Evolutionary conservation across 2,329 filamentous ascomycete genomes (phyloP).

Genomic region (Neoscytalidium dimidiatum): DNA sequence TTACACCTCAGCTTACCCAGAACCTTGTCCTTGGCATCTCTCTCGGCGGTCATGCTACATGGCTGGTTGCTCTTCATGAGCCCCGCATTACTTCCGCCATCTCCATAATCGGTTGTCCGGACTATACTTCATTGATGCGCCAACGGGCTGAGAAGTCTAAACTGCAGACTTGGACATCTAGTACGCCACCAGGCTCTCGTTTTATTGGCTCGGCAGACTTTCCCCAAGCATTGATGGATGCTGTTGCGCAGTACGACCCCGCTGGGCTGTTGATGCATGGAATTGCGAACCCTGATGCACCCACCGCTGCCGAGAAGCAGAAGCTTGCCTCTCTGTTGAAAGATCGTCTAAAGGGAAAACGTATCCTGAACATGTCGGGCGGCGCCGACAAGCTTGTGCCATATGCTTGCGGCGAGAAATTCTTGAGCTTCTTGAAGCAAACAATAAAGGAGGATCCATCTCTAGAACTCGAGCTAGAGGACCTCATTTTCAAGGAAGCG

Average conservation of each 20-base stretch:
- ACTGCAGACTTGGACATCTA: constrained; percentile 59
- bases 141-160: constrained; percentile 76
- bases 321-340: constrained; percentile 2
- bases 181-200: constrained; percentile 55
- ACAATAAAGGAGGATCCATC: constrained; percentile 54
- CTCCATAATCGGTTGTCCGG: constrained; percentile 83
- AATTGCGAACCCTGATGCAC: constrained; percentile 22
- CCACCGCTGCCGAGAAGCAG: constrained; percentile 40
- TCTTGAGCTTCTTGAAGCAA: constrained; percentile 63
- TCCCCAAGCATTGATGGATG: constrained; percentile 65
- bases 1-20: constrained; percentile 62
- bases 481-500: constrained; percentile 67
- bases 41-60: constrained; percentile 83
- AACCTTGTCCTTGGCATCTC: constrained; percentile 82
- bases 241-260: constrained; percentile 70
- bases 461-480: constrained; percentile 59
- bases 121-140: constrained; percentile 78
- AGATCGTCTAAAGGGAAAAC: constrained; percentile 55
- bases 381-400: constrained; percentile 73
- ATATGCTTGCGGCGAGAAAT: constrained; percentile 60
- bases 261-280: constrained; percentile 66
- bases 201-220: constrained; percentile 82
- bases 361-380: constrained; percentile 65
- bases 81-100: constrained; percentile 76
- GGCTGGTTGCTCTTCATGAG: constrained; percentile 80